Evolutionary conservation across 1,284 basidiomycete species (phyloP).

Genomic region (Naganishia sp.): DNA sequence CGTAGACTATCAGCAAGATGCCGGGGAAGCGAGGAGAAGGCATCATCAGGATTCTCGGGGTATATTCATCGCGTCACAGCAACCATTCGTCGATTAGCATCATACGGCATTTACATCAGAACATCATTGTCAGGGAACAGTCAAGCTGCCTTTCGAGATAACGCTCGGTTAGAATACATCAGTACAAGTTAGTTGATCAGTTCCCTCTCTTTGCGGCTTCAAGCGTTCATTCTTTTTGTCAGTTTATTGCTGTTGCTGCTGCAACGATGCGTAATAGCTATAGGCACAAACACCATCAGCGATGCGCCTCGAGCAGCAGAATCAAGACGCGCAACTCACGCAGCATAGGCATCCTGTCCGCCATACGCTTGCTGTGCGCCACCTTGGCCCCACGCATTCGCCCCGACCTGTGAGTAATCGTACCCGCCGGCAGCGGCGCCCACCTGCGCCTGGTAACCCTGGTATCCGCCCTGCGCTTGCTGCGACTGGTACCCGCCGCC

Average conservation of each 20-base stretch:
- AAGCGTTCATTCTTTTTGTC: not conserved
- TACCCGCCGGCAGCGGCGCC: constrained; percentile 38
- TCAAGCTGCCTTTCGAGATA: constrained; percentile 5
- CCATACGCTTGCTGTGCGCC: constrained; percentile 20
- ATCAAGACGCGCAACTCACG: constrained; percentile 39
- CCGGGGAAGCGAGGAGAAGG: no score
- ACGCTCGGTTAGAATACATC: constrained; percentile 24
- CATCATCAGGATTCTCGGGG: no score
- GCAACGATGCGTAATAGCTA: constrained; percentile 33
- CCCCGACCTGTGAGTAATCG: constrained; percentile 31
- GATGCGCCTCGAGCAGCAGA: no score
- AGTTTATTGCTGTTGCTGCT: constrained; percentile 31
- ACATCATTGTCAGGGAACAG: constrained; percentile 10
- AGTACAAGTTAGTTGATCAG: constrained; percentile 30
- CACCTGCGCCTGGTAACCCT: constrained; percentile 28
- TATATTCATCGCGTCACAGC: no score
- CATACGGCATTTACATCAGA: constrained; percentile 10
- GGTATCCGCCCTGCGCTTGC: constrained; percentile 32
- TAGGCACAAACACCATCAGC: not conserved
- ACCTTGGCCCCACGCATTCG: constrained; percentile 26
- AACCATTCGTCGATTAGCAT: no score
- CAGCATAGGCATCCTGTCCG: constrained; percentile 40
- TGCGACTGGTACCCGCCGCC: constrained; percentile 30
- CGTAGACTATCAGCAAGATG: no score
- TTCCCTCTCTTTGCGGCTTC: not conserved